Conservation (phyloP, 192 early-diverging fungal species). For the Pecoramyces ruminantium region DNA sequence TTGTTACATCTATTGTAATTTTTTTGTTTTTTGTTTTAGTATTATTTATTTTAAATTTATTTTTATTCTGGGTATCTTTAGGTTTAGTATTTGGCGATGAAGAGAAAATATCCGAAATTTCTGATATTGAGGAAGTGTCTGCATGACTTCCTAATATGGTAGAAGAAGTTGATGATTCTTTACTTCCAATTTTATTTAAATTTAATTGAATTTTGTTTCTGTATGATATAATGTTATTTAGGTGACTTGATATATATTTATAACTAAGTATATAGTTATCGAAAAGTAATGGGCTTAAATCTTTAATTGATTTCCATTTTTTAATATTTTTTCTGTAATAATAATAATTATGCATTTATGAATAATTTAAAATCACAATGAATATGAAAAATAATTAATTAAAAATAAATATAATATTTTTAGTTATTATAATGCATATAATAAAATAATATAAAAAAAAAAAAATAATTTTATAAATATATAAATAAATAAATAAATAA, state of each 20-base stretch:
- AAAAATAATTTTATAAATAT: no score
- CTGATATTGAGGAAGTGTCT: neutral
- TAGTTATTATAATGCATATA: no score
- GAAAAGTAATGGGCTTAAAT: neutral
- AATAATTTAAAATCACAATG: no score
- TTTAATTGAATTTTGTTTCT: neutral
- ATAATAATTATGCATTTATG: no score
- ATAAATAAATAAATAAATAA: no score
- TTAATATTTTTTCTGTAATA: neutral
- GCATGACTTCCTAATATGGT: neutral
- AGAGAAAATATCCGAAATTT: neutral
- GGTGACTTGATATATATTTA: neutral
- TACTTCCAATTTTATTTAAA: neutral
- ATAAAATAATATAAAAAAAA: no score
- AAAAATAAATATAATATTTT: no score
- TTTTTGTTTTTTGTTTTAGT: no score
- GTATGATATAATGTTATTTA: neutral
- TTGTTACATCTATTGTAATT: no score
- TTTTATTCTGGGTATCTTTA: neutral
- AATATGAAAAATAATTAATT: no score
- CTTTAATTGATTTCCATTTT: neutral
- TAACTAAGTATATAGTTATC: neutral
- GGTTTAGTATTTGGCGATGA: neutral
- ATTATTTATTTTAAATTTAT: neutral
- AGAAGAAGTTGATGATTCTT: neutral